These are phyloP conservation scores for Parathielavia hyrcaniae DNA, from an alignment of 495 filamentous ascomycete genomes.

Conservation along the genomic window DNA sequence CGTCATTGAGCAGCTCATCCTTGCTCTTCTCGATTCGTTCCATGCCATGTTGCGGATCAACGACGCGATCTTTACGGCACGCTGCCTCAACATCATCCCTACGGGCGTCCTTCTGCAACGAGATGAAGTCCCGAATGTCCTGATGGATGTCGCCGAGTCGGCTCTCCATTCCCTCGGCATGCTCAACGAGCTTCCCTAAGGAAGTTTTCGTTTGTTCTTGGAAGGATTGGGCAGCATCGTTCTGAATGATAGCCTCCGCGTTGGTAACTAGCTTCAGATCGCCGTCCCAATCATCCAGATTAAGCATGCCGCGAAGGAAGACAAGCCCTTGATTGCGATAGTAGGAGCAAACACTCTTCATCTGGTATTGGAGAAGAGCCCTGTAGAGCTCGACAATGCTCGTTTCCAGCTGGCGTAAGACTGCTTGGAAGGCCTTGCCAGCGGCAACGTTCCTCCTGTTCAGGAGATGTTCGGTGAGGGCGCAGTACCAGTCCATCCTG, in stretches of 20 bases:
- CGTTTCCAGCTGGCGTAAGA: slow-evolving; percentile 17
- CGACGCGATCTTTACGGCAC: slow-evolving; percentile 24
- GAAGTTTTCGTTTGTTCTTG: slow-evolving; percentile 9
- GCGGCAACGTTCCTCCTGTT: slow-evolving; percentile 8
- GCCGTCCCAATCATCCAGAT: slow-evolving; percentile 25
- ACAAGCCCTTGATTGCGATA: slow-evolving; percentile 25
- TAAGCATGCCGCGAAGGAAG: slow-evolving; percentile 22
- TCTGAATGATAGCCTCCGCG: slow-evolving; percentile 21
- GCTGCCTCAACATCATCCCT: not conserved
- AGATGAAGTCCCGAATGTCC: not conserved
- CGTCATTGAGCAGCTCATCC: slow-evolving; percentile 38
- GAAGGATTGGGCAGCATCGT: slow-evolving; percentile 14
- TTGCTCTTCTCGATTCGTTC: slow-evolving; percentile 38
- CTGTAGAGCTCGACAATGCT: slow-evolving; percentile 13
- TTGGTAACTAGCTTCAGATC: slow-evolving; percentile 23
- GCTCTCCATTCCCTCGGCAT: slow-evolving; percentile 3
- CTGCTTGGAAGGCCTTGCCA: slow-evolving; percentile 4
- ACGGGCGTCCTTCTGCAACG: not conserved
- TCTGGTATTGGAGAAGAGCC: slow-evolving; percentile 6
- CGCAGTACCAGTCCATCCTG: slow-evolving; percentile 36
- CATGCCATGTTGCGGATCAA: slow-evolving; percentile 36
- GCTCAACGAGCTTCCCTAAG: slow-evolving; percentile 12
- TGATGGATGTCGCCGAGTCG: not conserved
- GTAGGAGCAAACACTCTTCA: slow-evolving; percentile 13
- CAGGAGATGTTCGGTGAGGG: slow-evolving; percentile 24